Conservation (phyloP, 768 basidiomycete species). For the Naganishia onofrii region DNA sequence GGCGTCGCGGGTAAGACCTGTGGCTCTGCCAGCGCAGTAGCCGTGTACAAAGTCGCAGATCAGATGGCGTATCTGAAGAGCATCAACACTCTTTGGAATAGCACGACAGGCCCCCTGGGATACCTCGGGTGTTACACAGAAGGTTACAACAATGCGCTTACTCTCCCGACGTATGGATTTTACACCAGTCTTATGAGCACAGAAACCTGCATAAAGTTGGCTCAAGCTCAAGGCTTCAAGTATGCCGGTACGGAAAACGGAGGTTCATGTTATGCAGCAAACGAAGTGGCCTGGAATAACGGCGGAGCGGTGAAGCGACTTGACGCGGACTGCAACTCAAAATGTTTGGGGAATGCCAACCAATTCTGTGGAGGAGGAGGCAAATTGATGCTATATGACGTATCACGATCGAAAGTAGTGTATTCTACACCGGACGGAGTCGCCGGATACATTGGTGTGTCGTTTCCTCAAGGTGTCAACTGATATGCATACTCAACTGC, state of each 20-base stretch:
- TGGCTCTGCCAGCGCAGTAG: constrained; percentile 7
- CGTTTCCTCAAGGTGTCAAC: too few species aligned
- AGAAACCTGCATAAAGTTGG: constrained; percentile 11
- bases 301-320: constrained; percentile 12
- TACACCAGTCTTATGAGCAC: constrained; percentile 24
- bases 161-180: neutral
- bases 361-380: constrained; percentile 35
- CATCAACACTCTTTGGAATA: constrained; percentile 5
- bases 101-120: constrained; percentile 24
- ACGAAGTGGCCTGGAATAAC: constrained; percentile 22
- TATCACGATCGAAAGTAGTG: neutral
- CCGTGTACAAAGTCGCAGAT: neutral
- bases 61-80: neutral
- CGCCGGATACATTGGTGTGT: constrained; percentile 3
- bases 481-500: too few species aligned
- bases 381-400: constrained; percentile 5
- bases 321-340: constrained; percentile 24
- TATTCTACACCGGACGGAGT: constrained; percentile 8
- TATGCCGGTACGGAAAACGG: constrained; percentile 24
- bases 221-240: constrained; percentile 21
- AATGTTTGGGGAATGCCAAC: constrained; percentile 34
- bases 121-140: constrained; percentile 41
- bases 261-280: constrained; percentile 15
- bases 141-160: constrained; percentile 7
- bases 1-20: neutral